These are phyloP conservation scores for Actinomortierella ambigua DNA, from an alignment of 371 early-diverging fungal species.

Conservation along the genomic window DNA sequence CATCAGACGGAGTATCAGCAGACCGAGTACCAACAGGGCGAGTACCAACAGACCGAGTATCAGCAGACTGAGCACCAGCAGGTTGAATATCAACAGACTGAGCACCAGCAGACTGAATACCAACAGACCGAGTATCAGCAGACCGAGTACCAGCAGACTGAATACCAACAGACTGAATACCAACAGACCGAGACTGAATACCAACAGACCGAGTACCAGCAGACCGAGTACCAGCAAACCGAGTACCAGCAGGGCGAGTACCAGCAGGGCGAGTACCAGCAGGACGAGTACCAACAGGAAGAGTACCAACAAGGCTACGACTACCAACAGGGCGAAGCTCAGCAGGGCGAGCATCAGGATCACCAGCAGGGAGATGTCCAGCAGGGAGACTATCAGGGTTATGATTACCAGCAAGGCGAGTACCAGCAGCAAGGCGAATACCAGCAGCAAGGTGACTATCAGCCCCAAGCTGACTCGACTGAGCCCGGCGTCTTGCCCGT, in stretches of 20 bases:
- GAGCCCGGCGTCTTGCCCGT: conserved; percentile 35
- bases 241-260: conserved; percentile 7
- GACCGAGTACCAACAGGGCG: conserved; percentile 2
- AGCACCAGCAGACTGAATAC: conserved; percentile 17
- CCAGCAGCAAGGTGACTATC: not conserved
- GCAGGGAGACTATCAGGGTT: conserved; percentile 7
- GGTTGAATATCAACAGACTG: conserved; percentile 13
- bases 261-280: conserved; percentile 4
- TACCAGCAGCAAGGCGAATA: conserved; percentile 3
- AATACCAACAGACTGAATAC: not conserved
- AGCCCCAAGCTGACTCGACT: conserved; percentile 6
- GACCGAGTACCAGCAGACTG: conserved; percentile 1
- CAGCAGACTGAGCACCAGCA: conserved; percentile 30
- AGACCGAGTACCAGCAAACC: conserved; percentile 4
- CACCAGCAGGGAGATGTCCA: conserved; percentile 20
- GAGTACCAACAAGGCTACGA: not conserved
- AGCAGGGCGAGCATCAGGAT: conserved; percentile 1
- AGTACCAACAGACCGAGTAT: conserved; percentile 6
- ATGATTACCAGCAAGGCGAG: conserved; percentile 5
- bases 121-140: conserved; percentile 21
- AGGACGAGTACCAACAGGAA: not conserved
- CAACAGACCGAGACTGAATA: not conserved
- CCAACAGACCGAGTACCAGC: conserved; percentile 6
- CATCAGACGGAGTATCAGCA: conserved; percentile 20
- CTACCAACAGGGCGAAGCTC: too few relatives aligned